Evolutionary conservation across 176 grass and related monocot species (phyloP).

Genomic region (Oryza punctata): DNA sequence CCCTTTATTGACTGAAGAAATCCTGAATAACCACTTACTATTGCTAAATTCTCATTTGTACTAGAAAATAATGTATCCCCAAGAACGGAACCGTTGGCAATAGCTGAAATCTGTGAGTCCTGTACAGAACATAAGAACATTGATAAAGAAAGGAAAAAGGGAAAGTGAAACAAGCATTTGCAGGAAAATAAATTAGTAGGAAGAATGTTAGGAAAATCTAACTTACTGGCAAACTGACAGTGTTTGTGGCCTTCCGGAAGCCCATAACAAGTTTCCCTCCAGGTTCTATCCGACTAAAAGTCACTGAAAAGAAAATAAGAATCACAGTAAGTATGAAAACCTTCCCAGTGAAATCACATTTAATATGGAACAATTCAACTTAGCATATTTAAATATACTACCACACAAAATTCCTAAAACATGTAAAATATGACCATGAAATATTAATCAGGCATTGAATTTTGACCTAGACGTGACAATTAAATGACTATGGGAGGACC

Average conservation of each 20-base stretch:
- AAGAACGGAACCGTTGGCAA: slow-evolving; percentile 84
- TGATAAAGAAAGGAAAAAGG: neutral
- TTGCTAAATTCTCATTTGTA: slow-evolving; percentile 66
- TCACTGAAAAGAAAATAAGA: slow-evolving; percentile 61
- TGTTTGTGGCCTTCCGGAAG: slow-evolving; percentile 96
- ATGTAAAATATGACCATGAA: slow-evolving; percentile 6
- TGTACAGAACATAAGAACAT: slow-evolving; percentile 44
- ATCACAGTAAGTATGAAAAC: slow-evolving; percentile 25
- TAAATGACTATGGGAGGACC: neutral
- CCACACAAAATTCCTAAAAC: neutral
- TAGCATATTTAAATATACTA: slow-evolving; percentile 4
- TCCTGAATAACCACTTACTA: slow-evolving; percentile 83
- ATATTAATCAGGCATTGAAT: neutral
- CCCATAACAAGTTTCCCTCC: slow-evolving; percentile 99
- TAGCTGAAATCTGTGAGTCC: slow-evolving; percentile 98
- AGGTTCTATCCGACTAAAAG: slow-evolving; percentile 98
- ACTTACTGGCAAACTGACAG: slow-evolving; percentile 76
- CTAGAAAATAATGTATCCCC: slow-evolving; percentile 70
- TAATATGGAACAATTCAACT: neutral
- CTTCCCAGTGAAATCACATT: slow-evolving; percentile 26
- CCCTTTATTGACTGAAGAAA: slow-evolving; percentile 82
- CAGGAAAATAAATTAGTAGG: slow-evolving; percentile 3
- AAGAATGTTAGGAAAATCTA: slow-evolving; percentile 23
- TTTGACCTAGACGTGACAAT: neutral
- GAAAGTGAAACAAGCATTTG: slow-evolving; percentile 30